phyloP scores from a whole-genome alignment of 306 rosid genomes.

The Amphicarpaea edgeworthii region DNA sequence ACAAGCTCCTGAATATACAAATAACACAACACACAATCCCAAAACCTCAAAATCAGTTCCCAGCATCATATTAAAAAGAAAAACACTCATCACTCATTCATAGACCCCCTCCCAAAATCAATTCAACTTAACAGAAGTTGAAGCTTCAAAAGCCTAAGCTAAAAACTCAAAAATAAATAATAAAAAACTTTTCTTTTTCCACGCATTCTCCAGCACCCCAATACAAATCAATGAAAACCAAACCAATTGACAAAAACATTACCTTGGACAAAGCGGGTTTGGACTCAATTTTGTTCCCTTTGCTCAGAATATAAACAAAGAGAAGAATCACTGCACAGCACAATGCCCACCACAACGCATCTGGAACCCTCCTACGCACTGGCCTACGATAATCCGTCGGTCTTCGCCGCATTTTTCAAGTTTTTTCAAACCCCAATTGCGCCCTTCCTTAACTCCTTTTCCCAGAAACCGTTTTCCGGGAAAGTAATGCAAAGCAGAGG shows the following conservation, averaged over 20 bases:
- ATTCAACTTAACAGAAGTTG: slow-evolving; percentile 23
- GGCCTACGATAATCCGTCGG: slow-evolving; percentile 83
- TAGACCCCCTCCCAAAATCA: background rate
- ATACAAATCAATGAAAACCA: background rate
- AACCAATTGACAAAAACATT: slow-evolving; percentile 32
- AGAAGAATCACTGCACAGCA: slow-evolving; percentile 74
- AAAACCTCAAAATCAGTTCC: background rate
- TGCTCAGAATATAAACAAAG: slow-evolving; percentile 71
- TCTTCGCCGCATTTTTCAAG: slow-evolving; percentile 78
- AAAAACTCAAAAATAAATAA: background rate
- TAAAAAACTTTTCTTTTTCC: background rate
- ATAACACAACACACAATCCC: background rate
- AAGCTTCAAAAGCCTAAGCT: slow-evolving; percentile 4
- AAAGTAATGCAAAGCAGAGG: background rate
- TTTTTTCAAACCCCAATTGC: slow-evolving; percentile 19
- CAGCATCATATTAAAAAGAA: slow-evolving; percentile 19
- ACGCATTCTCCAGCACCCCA: slow-evolving; percentile 20
- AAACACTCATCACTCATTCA: slow-evolving; percentile 31
- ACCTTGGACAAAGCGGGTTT: slow-evolving; percentile 73
- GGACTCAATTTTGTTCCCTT: slow-evolving; percentile 81
- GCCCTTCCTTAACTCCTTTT: background rate
- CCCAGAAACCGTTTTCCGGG: slow-evolving; percentile 27
- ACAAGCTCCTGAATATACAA: background rate
- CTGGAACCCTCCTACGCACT: slow-evolving; percentile 76
- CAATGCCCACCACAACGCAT: slow-evolving; percentile 76